Percentiles rank a stretch among this genome's conserved stretches.
Evolutionary conservation across 2,329 filamentous ascomycete genomes (phyloP).

Genomic region (Epichloe sp.): DNA sequence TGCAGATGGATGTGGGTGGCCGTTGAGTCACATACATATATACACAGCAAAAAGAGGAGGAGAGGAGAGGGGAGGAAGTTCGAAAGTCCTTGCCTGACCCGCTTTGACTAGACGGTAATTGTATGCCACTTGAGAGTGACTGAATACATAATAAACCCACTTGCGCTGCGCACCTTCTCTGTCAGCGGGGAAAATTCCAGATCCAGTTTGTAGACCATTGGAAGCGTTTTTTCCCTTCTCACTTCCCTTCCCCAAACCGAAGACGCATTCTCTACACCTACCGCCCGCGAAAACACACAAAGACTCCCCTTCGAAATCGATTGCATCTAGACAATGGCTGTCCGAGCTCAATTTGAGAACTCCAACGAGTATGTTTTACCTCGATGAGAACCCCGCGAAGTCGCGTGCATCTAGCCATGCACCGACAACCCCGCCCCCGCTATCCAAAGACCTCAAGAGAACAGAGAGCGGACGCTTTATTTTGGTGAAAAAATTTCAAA

Average conservation of each 20-base stretch:
- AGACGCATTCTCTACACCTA: background rate
- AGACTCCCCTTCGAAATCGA: background rate
- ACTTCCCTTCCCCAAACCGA: background rate
- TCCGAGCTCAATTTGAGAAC: slow-evolving; percentile 72
- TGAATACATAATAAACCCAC: background rate
- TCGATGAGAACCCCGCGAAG: background rate
- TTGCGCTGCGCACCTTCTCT: background rate
- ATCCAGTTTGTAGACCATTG: background rate
- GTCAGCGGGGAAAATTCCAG: background rate
- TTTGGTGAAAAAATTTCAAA: background rate
- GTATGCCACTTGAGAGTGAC: too few species aligned
- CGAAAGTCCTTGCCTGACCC: too few species aligned
- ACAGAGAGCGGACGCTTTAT: background rate
- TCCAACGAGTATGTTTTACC: slow-evolving; percentile 62
- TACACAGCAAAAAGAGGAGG: too few species aligned
- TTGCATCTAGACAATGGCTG: slow-evolving; percentile 39
- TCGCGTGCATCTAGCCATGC: background rate
- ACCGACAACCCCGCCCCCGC: slow-evolving; percentile 14
- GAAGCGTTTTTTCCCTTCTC: background rate
- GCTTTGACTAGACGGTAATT: too few species aligned
- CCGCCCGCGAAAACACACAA: background rate
- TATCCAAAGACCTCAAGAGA: slow-evolving; percentile 2
- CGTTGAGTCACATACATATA: too few species aligned
- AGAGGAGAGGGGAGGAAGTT: too few species aligned
- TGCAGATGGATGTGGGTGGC: too few species aligned